Evolutionary conservation across 2,329 filamentous ascomycete genomes (phyloP).

Genomic region (Chrysoporthe cubensis): DNA sequence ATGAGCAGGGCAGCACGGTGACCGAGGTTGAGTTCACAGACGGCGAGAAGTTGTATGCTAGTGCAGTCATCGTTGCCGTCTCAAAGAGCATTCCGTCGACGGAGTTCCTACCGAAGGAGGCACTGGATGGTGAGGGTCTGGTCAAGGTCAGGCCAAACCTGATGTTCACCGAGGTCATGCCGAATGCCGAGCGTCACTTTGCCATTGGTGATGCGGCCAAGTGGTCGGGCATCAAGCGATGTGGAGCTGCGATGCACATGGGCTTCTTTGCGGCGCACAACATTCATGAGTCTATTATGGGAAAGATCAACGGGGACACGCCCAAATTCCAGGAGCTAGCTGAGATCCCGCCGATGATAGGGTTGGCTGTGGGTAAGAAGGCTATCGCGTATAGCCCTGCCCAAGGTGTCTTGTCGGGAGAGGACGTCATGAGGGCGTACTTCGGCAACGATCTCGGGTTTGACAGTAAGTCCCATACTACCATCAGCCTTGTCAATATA

Average conservation of each 20-base stretch:
- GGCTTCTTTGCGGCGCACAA: conserved; percentile 70
- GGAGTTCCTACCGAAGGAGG: conserved; percentile 60
- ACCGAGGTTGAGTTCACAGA: conserved; percentile 61
- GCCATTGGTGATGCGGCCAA: conserved; percentile 70
- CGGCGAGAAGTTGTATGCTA: conserved; percentile 62
- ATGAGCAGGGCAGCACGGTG: conserved; percentile 47
- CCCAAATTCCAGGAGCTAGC: conserved; percentile 54
- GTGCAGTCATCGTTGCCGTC: conserved; percentile 71
- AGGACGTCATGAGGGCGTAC: conserved; percentile 64
- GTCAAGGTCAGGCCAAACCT: conserved; percentile 65
- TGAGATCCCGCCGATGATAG: conserved; percentile 68
- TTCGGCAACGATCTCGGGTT: conserved; percentile 73
- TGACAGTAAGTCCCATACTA: conserved; percentile 53
- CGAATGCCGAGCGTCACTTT: conserved; percentile 66
- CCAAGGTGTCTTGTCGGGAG: conserved; percentile 61
- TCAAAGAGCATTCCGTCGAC: conserved; percentile 67
- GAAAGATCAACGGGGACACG: conserved; percentile 41
- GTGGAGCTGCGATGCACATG: conserved; percentile 75
- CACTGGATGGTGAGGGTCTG: conserved; percentile 66
- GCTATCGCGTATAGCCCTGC: conserved; percentile 66
- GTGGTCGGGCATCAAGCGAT: conserved; percentile 82
- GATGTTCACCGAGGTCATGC: conserved; percentile 53
- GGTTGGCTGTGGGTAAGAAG: conserved; percentile 71
- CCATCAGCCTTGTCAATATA: conserved; percentile 19
- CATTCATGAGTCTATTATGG: conserved; percentile 64